Percentiles rank a stretch among this genome's conserved stretches.
These are phyloP conservation scores for Leishmania martiniquensis DNA, from an alignment of 208 protist species.

Conservation along the genomic window DNA sequence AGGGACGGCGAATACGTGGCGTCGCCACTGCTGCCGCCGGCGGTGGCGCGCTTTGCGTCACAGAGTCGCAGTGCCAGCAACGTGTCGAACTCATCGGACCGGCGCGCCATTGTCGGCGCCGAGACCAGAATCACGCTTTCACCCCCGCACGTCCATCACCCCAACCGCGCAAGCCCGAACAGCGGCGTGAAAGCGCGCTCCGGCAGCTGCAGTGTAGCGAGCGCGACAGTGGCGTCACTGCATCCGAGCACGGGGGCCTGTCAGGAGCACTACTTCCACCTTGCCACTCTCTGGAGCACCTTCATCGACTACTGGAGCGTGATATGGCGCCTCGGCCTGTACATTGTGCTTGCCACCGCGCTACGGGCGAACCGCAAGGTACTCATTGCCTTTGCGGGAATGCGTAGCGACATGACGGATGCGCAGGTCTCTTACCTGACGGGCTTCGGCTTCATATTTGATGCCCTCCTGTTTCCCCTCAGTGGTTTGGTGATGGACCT, in stretches of 20 bases:
- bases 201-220: constrained; percentile 3
- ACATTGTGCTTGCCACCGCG: constrained; percentile 61
- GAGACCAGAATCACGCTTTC: constrained; percentile 12
- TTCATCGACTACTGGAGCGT: constrained; percentile 59
- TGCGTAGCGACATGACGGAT: constrained; percentile 61
- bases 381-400: constrained; percentile 72
- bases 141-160: background rate
- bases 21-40: constrained; percentile 9
- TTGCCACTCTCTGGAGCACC: constrained; percentile 41
- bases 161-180: background rate
- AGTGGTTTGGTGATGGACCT: constrained; percentile 80
- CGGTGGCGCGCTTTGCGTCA: background rate
- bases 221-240: constrained; percentile 3
- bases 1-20: background rate
- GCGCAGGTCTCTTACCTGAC: constrained; percentile 74
- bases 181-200: background rate
- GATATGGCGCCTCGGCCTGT: constrained; percentile 84
- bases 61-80: background rate
- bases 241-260: constrained; percentile 24
- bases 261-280: constrained; percentile 31
- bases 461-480: constrained; percentile 80
- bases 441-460: constrained; percentile 68
- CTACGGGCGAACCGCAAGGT: constrained; percentile 85
- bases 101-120: constrained; percentile 13
- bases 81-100: background rate